Evolutionary conservation across 2,329 filamentous ascomycete species (phyloP), one percentile per base, ranked within the genome.

Genomic region (Hypoxylon sp.): DNA sequence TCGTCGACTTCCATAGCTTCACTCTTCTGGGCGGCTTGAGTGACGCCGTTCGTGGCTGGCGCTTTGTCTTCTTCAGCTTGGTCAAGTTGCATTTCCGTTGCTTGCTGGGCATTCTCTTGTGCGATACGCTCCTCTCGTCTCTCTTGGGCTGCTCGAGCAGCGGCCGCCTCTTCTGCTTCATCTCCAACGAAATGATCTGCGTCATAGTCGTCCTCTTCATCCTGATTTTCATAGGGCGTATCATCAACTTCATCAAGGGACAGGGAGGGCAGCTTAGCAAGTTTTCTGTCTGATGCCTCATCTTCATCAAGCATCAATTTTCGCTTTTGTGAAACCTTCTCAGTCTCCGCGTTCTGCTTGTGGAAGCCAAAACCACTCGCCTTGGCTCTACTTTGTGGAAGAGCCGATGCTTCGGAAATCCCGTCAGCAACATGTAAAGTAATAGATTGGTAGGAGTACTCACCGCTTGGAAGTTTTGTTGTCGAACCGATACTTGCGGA

Each of bases 281-380:
- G 87, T 82, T 97, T 98, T 78, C 94, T 92, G 76, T 92, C 90
- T 1, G 91, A 91, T 32, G 89, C 90, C 75, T 97, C 93, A 74
- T 98, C 95, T 75, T 98, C 95, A 67, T 92, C 94, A 73, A 98
- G 90, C 73, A 94, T 90, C 21, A 97, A 84, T 67, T 92, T 93
- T 72, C 90, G 91, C 76, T 93, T 93, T 19, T 88, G 84, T 3
- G 87, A 84, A 2, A 86, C 79, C 75, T 92, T 93, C 56, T 93
- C 91, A 21, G 79, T 79, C 58, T 93, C 93, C 52, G 82, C 80
- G 56, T 84, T 84, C 45, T 87, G 82, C 77, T 93, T 96, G 63
- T 87, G 86, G 65, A 98, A 89, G 2, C 94, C 95, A 76, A 98
- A 98, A 32, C 91, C 90, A 77, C 92, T 91, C 51, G 97, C 87